Evolutionary conservation across 2,329 filamentous ascomycete genomes (phyloP).

Genomic region (Zymoseptoria crescenta): DNA sequence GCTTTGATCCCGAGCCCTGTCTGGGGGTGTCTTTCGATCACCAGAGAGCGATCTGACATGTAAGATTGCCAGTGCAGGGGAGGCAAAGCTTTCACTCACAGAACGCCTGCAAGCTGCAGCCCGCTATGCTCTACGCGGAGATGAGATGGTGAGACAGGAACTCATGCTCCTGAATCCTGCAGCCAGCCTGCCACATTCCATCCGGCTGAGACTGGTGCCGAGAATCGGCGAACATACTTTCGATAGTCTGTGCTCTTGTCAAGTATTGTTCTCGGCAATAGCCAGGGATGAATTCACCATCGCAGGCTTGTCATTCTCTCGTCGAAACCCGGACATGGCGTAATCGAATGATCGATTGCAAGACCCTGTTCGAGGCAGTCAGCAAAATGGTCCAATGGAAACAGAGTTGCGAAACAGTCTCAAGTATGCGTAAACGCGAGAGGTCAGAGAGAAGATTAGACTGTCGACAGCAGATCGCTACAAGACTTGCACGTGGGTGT

Average conservation of each 20-base stretch:
- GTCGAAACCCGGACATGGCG: background rate
- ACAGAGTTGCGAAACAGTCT: background rate
- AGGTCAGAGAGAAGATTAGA: conserved; percentile 32
- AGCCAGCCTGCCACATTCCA: background rate
- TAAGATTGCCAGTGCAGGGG: background rate
- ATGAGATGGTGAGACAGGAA: background rate
- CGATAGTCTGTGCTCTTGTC: background rate
- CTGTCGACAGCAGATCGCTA: conserved; percentile 24
- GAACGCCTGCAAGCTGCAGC: too few species aligned
- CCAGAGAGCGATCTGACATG: background rate
- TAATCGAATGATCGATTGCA: background rate
- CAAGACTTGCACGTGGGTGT: conserved; percentile 19
- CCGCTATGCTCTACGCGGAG: background rate
- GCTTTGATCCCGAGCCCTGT: background rate
- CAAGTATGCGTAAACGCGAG: background rate
- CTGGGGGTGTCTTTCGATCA: background rate
- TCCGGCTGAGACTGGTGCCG: background rate
- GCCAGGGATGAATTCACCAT: background rate
- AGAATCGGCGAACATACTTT: background rate
- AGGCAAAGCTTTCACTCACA: background rate
- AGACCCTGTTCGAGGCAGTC: background rate
- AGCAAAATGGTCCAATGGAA: background rate
- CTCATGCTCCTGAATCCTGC: too few species aligned
- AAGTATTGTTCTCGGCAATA: background rate
- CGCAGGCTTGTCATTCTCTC: background rate